A percentile compares a stretch with the other conserved stretches of the same genome.
These are phyloP conservation scores for Kregervanrija delftensis DNA, from an alignment of 805 yeast genomes.

Conservation along the genomic window DNA sequence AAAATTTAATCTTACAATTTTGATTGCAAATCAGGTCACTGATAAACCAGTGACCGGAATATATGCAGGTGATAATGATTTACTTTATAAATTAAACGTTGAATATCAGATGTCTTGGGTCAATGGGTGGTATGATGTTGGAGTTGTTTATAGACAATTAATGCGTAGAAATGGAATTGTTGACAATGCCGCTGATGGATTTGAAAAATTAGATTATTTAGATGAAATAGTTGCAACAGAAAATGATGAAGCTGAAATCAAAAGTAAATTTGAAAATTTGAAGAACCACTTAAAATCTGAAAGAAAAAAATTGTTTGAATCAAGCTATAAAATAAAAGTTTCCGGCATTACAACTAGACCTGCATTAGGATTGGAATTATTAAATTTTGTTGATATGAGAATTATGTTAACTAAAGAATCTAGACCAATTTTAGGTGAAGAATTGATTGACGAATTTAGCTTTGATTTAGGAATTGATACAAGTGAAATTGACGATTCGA, in stretches of 20 bases:
- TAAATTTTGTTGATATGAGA: constrained; percentile 43
- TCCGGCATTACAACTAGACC: constrained; percentile 35
- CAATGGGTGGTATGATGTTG: constrained; percentile 62
- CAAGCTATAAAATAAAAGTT: constrained; percentile 26
- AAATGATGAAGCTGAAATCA: constrained; percentile 12
- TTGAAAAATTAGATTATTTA: constrained; percentile 12
- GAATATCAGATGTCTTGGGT: constrained; percentile 68
- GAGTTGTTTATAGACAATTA: constrained; percentile 24
- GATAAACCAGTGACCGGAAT: constrained; percentile 41
- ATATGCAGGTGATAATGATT: constrained; percentile 17
- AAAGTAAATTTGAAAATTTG: constrained; percentile 12
- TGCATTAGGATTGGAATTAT: constrained; percentile 51
- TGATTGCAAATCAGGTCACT: constrained; percentile 75
- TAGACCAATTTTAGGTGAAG: constrained; percentile 32
- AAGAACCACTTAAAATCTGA: constrained; percentile 20
- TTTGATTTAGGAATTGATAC: constrained; percentile 27
- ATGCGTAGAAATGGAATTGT: constrained; percentile 11
- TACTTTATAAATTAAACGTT: constrained; percentile 33
- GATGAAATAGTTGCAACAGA: constrained; percentile 9
- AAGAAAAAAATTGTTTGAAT: constrained; percentile 24
- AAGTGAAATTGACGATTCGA: constrained; percentile 9
- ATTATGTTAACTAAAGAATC: constrained; percentile 38
- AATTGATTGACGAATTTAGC: constrained; percentile 28
- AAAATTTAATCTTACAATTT: constrained; percentile 47
- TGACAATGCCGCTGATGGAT: constrained; percentile 11